Conservation (phyloP, 2,329 filamentous ascomycete genomes). For the Trematosphaeria pertusa region DNA sequence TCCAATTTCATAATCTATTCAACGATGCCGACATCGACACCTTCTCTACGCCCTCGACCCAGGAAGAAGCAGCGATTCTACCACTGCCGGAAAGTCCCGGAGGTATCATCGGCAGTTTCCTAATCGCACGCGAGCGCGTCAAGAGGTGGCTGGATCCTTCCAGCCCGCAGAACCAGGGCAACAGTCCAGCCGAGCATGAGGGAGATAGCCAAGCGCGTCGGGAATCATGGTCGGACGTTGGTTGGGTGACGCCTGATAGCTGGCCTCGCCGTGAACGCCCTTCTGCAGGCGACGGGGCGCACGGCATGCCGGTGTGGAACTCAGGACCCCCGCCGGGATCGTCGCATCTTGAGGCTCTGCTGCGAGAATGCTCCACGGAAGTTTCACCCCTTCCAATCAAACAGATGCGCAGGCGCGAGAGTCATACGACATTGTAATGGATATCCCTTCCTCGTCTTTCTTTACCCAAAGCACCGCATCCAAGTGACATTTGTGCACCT, state of each 20-base stretch:
- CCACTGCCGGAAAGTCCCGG: not conserved
- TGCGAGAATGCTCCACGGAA: conserved; percentile 23
- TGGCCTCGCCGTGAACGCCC: not conserved
- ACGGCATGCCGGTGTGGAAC: conserved; percentile 1
- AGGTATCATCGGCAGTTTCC: conserved; percentile 3
- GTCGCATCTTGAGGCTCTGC: conserved; percentile 3
- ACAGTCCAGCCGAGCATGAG: not conserved
- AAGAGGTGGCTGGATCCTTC: conserved; percentile 3
- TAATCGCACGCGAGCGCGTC: conserved; percentile 5
- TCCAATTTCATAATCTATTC: conserved; percentile 3
- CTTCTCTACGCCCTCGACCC: not conserved
- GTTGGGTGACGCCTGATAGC: not conserved
- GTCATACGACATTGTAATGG: not conserved
- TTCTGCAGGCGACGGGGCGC: not conserved
- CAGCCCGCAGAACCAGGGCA: not conserved
- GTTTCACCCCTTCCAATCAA: not conserved
- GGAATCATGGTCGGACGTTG: not conserved
- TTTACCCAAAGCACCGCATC: too few species aligned
- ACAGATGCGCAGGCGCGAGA: not conserved
- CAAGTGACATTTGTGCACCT: too few species aligned
- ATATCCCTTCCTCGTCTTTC: too few species aligned
- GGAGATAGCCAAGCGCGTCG: not conserved
- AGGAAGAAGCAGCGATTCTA: not conserved
- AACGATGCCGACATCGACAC: not conserved
- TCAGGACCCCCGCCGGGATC: conserved; percentile 7